Percentiles rank a stretch among this genome's conserved stretches.
phyloP scores from a whole-genome alignment of 2,329 filamentous ascomycete species.

The Sporothrix schenckii region DNA sequence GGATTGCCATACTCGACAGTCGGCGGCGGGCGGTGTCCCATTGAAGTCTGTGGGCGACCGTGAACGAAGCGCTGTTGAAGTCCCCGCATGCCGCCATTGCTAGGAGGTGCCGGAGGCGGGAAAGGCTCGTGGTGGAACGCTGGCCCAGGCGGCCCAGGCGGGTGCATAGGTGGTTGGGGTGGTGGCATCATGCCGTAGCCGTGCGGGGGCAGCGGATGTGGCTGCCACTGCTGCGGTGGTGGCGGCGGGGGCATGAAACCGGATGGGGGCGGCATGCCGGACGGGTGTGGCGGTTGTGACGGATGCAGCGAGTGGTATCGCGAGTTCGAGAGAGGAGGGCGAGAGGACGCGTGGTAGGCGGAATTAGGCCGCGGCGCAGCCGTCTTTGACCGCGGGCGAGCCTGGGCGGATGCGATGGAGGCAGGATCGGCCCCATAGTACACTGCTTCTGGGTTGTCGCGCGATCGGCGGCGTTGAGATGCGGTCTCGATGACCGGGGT shows the following conservation, averaged over 20 bases:
- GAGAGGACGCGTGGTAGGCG: slow-evolving; percentile 45
- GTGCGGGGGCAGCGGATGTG: slow-evolving; percentile 2
- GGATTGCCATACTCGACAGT: slow-evolving; percentile 43
- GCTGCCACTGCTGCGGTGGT: slow-evolving; percentile 25
- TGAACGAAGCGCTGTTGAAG: slow-evolving; percentile 37
- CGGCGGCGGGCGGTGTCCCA: slow-evolving; percentile 43
- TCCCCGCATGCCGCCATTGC: slow-evolving; percentile 25
- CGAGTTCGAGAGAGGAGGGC: slow-evolving; percentile 46
- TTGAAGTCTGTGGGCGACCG: slow-evolving; percentile 46
- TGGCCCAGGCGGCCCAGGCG: background rate
- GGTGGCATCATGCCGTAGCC: slow-evolving; percentile 28
- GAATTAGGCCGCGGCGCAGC: slow-evolving; percentile 40
- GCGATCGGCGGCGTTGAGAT: slow-evolving; percentile 40
- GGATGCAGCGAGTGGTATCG: slow-evolving; percentile 43
- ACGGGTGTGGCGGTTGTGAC: slow-evolving; percentile 20
- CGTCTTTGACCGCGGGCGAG: slow-evolving; percentile 49
- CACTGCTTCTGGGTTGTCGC: slow-evolving; percentile 43
- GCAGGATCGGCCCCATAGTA: slow-evolving; percentile 48
- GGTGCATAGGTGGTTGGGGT: slow-evolving; percentile 12
- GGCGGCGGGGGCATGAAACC: slow-evolving; percentile 29
- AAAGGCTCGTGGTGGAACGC: background rate
- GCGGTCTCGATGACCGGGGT: slow-evolving; percentile 39
- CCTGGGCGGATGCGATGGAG: slow-evolving; percentile 39
- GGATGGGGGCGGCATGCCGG: background rate
- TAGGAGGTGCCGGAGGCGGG: background rate